Conservation (phyloP, 352 stramenopile species). For the Phytophthora citricola region DNA sequence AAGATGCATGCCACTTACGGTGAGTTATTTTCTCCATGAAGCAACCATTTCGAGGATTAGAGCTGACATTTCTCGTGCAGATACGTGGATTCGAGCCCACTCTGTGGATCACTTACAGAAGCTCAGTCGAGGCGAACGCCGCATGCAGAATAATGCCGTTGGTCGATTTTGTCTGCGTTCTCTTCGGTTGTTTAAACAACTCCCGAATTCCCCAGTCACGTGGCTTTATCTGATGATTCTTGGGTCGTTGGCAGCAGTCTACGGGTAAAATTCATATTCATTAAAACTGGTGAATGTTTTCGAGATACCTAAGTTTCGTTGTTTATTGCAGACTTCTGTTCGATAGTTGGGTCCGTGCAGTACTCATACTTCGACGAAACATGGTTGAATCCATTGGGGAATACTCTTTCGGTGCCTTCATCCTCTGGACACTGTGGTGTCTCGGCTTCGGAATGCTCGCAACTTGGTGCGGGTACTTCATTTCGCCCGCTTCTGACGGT, state of each 20-base stretch:
- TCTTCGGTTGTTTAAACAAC: constrained; percentile 71
- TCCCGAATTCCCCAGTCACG: constrained; percentile 85
- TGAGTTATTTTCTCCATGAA: constrained; percentile 1
- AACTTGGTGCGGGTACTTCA: constrained; percentile 61
- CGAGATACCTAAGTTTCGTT: neutral
- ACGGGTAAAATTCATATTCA: constrained; percentile 47
- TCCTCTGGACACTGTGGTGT: constrained; percentile 77
- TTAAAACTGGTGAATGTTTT: neutral
- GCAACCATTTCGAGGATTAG: neutral
- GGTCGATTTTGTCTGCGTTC: constrained; percentile 66
- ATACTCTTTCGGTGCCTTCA: constrained; percentile 66
- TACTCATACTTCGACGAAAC: constrained; percentile 58
- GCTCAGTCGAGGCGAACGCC: constrained; percentile 58
- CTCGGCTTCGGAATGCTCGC: constrained; percentile 54
- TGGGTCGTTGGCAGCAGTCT: constrained; percentile 61
- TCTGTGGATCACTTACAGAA: constrained; percentile 74
- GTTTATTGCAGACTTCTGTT: constrained; percentile 53
- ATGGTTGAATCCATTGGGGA: constrained; percentile 58
- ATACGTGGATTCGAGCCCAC: constrained; percentile 73
- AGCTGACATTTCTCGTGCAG: constrained; percentile 29
- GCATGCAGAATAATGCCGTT: constrained; percentile 53
- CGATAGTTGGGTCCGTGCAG: constrained; percentile 65
- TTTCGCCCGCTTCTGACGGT: constrained; percentile 65
- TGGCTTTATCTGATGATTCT: constrained; percentile 81
- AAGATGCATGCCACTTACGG: constrained; percentile 31